Evolutionary conservation across 2,329 filamentous ascomycete species (phyloP), one percentile per base, ranked within the genome.

Genomic region (Teratosphaeria nubilosa): DNA sequence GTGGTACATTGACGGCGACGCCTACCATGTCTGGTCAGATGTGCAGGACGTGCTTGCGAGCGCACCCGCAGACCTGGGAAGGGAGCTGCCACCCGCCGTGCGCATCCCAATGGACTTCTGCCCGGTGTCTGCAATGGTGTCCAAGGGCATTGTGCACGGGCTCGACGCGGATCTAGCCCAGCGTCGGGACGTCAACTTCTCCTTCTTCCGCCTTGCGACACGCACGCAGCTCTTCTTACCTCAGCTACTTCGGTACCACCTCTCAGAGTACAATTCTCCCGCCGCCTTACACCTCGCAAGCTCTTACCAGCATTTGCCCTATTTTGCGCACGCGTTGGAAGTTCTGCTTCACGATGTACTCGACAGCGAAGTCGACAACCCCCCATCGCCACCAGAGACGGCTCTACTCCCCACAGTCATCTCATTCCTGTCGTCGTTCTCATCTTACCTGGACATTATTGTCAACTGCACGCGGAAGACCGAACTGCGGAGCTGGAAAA

Each of bases 391-490:
- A 6, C 72, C 74, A 13, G 76, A 77, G 65, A 75, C 76, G 54
- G 78, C 78, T 16, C 71, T 81, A 5, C 67, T 82, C 13, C 79
- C 79, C 10, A 76, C 74, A 45, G 76, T 80, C 1, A 69, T 82
- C n/a, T 78, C 77, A 0, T 82, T 82, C 63, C 70, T 82, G 20
- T 78, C 77, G 7, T 77, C 75, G 1, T 80, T 80, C 65, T 86
- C 86, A 58, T 84, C 90, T 59, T 99, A 96, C 69, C 84, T 97
- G 16, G 92, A 97, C 67, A 94, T 97, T 59, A 86, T 99, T 25
- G 87, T 99, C 22, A 94, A 95, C 74, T 99, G 94, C 74, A 96
- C 94, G 1, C 87, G 94, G 57, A 99, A 99, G 74, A 99, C 94
- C 0, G 94, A 99, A 70, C 85, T 96, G 7, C 85, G 92, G 45